Evolutionary conservation across 441 rosid species (phyloP).

Genomic region (Breynia disticha): DNA sequence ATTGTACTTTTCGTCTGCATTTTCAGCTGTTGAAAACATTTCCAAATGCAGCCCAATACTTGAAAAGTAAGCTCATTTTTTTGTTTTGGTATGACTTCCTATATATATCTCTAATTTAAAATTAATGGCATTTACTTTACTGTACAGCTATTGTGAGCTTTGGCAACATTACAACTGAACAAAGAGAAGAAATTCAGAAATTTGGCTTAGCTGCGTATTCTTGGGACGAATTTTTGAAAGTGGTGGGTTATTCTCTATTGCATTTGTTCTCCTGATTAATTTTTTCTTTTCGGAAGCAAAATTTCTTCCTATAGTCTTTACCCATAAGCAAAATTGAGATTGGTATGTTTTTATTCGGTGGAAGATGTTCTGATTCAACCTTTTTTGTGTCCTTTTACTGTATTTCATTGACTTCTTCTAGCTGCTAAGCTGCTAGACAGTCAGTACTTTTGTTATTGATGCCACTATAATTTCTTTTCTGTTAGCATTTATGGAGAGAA

Average conservation of each 20-base stretch:
- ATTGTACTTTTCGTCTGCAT: background rate
- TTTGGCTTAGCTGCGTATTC: conserved; percentile 48
- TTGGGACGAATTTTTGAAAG: conserved; percentile 78
- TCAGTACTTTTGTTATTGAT: too few species aligned
- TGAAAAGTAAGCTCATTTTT: conserved; percentile 59
- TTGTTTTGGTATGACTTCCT: background rate
- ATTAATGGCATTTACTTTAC: conserved; percentile 11
- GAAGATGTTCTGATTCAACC: too few species aligned
- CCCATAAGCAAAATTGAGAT: background rate
- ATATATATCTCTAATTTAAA: background rate
- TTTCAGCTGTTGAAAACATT: conserved; percentile 75
- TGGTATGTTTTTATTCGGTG: too few species aligned
- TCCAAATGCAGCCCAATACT: conserved; percentile 43
- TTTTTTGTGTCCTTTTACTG: too few species aligned
- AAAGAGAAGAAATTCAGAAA: conserved; percentile 57
- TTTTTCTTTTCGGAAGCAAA: background rate
- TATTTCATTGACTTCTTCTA: too few species aligned
- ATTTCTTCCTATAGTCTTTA: background rate
- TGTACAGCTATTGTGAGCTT: conserved; percentile 88
- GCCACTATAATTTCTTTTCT: too few species aligned
- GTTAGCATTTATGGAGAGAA: background rate
- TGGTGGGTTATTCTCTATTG: conserved; percentile 29
- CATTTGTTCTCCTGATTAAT: background rate
- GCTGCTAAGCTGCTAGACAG: too few species aligned
- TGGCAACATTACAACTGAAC: conserved; percentile 58